Percentiles rank a stretch among this genome's conserved stretches.
Evolutionary conservation across 148 eudicot genomes (phyloP).

Genomic region (Spergularia marina): DNA sequence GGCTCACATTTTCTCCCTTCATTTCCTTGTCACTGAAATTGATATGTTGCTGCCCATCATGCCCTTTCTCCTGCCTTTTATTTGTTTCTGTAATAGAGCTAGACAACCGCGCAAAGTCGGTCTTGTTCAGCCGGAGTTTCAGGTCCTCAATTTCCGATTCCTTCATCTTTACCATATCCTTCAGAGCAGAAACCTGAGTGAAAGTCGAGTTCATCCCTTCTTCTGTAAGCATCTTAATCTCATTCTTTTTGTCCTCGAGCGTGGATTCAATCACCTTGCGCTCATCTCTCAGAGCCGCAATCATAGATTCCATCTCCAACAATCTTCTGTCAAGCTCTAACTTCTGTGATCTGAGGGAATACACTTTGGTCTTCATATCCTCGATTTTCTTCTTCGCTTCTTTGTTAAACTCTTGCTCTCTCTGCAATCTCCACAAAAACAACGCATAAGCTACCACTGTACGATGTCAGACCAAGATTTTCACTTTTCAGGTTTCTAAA

Average conservation of each 20-base stretch:
- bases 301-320: slow-evolving; percentile 59
- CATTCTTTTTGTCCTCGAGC: slow-evolving; percentile 62
- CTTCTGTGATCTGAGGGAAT: slow-evolving; percentile 53
- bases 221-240: slow-evolving; percentile 45
- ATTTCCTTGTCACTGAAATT: neutral
- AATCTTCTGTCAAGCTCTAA: slow-evolving; percentile 43
- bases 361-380: slow-evolving; percentile 55
- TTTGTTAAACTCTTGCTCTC: slow-evolving; percentile 52
- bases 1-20: neutral
- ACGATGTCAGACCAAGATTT: no score
- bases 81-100: neutral
- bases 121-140: slow-evolving; percentile 28
- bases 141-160: slow-evolving; percentile 48
- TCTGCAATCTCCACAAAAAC: slow-evolving; percentile 36
- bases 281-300: slow-evolving; percentile 69
- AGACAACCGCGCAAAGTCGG: slow-evolving; percentile 1
- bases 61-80: neutral
- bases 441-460: neutral
- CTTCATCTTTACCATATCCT: slow-evolving; percentile 35
- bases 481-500: no score
- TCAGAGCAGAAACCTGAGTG: slow-evolving; percentile 26
- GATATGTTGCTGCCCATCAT: neutral
- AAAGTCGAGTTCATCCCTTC: slow-evolving; percentile 18
- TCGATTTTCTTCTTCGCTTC: slow-evolving; percentile 48
- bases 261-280: slow-evolving; percentile 49